A percentile compares a stretch with the other conserved stretches of the same genome.
Evolutionary conservation across 2,329 filamentous ascomycete genomes (phyloP).

Genomic region (Penicillium sp.): DNA sequence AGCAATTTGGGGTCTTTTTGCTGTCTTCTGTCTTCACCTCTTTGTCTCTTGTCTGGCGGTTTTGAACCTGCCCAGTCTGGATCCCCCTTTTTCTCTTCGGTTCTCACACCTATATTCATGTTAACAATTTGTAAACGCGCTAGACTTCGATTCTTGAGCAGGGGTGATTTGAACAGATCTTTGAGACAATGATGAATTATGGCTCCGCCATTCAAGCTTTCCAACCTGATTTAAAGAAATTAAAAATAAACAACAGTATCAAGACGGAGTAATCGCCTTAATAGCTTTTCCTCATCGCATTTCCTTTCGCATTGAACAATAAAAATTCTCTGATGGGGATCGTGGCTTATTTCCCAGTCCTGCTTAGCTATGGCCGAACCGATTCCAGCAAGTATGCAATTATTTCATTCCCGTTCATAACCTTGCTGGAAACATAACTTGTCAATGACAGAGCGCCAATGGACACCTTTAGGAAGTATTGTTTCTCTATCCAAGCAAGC

Average conservation of each 20-base stretch:
- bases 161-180: constrained; percentile 9
- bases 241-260: not conserved
- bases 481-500: too few species aligned
- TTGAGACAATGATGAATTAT: not conserved
- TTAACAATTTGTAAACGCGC: constrained; percentile 25
- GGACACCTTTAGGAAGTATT: too few species aligned
- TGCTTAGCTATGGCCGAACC: too few species aligned
- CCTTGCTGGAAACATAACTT: too few species aligned
- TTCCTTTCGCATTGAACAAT: too few species aligned
- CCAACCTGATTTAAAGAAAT: too few species aligned
- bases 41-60: not conserved
- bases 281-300: not conserved
- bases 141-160: constrained; percentile 28
- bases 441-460: too few species aligned
- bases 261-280: not conserved
- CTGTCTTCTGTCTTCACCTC: constrained; percentile 1
- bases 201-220: not conserved
- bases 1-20: constrained; percentile 15
- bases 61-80: not conserved
- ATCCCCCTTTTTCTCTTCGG: constrained; percentile 15
- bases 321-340: too few species aligned
- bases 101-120: constrained; percentile 12
- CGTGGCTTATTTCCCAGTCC: too few species aligned
- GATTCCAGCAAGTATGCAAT: too few species aligned
- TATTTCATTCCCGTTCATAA: too few species aligned